Evolutionary conservation across 495 filamentous ascomycete species (phyloP), one percentile per base, ranked within the genome.

Genomic region (Pyrenopolyporus hunteri): DNA sequence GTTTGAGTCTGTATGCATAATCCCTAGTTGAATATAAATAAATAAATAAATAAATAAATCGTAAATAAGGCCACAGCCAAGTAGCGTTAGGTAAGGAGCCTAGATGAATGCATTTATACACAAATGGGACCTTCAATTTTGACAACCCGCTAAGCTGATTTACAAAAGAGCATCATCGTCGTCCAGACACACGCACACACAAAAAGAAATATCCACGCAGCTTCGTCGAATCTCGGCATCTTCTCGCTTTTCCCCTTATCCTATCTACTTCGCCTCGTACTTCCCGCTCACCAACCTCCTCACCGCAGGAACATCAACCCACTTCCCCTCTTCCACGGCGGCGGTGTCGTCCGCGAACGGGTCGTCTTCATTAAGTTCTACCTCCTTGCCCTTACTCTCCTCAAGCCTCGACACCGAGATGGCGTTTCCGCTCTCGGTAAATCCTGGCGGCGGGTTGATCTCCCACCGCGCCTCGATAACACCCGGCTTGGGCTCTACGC

Each of bases 401-500:
- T 78, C 70, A 20, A 80, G 63, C 49, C 73, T 72, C 11, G 76
- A 78, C 19, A 93, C 78, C 22, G 86, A 82, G 57, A 97, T 80
- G 8, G 85, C 83, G 52, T 85, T 87, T 2, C 78, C 82, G 3
- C 79, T 64, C 6, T 75, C 73, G 11, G 48, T 42, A 3, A 48
- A 44, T 20, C 65, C 66, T 33, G 71, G 33, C 2, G 71, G 67
- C 2, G 70, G 63, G 56, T 76, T 67, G 86, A 85, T 75, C 70
- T 96, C 92, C 84, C 92, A 96, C 50, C 87, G 79, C 2, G 90
- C 91, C 65, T 96, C 91, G 8, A 93, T 83, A 33, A 82, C 82
- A 2, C 91, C 90, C 23, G 89, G 86, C 68, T 84, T 84, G 1
- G 89, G 92, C 69, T 89, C 86, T 0, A 80, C 80, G 37, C 90